A percentile compares a stretch with the other conserved stretches of the same genome.
Evolutionary conservation across 176 grass and related monocot species (phyloP).

Genomic region (Carex kokanica): DNA sequence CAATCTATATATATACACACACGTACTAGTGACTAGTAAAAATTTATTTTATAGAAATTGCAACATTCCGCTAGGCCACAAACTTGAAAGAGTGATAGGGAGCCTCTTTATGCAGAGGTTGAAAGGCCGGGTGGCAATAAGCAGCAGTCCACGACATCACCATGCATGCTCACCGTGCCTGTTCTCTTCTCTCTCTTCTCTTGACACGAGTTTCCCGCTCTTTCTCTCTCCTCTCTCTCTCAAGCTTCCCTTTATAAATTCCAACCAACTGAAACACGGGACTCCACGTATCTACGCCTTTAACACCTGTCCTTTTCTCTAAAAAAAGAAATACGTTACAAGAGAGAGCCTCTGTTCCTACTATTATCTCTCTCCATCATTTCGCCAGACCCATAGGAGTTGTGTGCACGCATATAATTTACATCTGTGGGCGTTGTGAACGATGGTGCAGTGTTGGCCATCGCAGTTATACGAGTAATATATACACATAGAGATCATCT

Average conservation of each 20-base stretch:
- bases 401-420: background rate
- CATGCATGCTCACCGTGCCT: constrained; percentile 16
- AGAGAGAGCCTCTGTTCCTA: background rate
- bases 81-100: background rate
- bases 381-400: background rate
- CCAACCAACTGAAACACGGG: background rate
- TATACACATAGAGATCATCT: background rate
- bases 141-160: constrained; percentile 27
- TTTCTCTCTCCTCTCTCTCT: constrained; percentile 3
- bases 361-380: background rate
- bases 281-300: constrained; percentile 25
- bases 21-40: background rate
- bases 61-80: background rate
- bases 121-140: constrained; percentile 24
- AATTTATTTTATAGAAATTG: background rate
- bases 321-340: background rate
- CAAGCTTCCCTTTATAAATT: constrained; percentile 13
- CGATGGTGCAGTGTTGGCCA: background rate
- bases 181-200: background rate
- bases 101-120: background rate
- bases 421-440: background rate
- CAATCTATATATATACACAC: no score
- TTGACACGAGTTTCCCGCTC: constrained; percentile 5
- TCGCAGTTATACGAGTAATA: background rate
- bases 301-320: constrained; percentile 16